A percentile compares a stretch with the other conserved stretches of the same genome.
phyloP scores from a whole-genome alignment of 352 stramenopile genomes.

The Globisporangium perplexum region DNA sequence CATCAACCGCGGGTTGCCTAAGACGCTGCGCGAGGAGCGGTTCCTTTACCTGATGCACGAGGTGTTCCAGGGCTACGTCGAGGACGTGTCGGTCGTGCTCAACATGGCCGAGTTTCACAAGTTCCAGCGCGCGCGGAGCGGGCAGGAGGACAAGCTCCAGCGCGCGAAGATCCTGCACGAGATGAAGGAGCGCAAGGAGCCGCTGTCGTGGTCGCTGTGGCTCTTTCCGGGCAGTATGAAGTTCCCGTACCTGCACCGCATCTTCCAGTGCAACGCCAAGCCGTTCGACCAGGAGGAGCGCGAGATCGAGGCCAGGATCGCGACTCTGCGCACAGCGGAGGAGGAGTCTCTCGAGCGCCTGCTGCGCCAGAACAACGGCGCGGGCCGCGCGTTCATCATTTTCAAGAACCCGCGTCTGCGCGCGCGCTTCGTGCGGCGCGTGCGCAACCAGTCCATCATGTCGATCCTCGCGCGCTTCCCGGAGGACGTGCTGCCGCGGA shows the following conservation, averaged over 20 bases:
- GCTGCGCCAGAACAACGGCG: slow-evolving; percentile 62
- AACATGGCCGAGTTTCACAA: slow-evolving; percentile 73
- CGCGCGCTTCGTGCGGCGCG: slow-evolving; percentile 70
- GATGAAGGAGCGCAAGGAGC: slow-evolving; percentile 25
- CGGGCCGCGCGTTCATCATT: slow-evolving; percentile 73
- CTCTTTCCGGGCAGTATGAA: slow-evolving; percentile 66
- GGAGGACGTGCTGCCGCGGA: slow-evolving; percentile 42
- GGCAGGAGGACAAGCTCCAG: slow-evolving; percentile 47
- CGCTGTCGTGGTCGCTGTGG: slow-evolving; percentile 56
- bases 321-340: slow-evolving; percentile 51
- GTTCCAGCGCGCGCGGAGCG: slow-evolving; percentile 41
- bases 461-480: slow-evolving; percentile 71
- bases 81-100: slow-evolving; percentile 78
- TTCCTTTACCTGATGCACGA: slow-evolving; percentile 74
- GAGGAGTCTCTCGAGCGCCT: slow-evolving; percentile 46
- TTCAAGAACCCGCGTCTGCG: slow-evolving; percentile 72
- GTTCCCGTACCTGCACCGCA: slow-evolving; percentile 49
- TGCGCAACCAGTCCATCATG: slow-evolving; percentile 68
- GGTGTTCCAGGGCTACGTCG: slow-evolving; percentile 76
- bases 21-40: slow-evolving; percentile 68
- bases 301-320: slow-evolving; percentile 34
- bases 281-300: slow-evolving; percentile 40
- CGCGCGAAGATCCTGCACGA: slow-evolving; percentile 56
- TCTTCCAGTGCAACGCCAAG: slow-evolving; percentile 39
- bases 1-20: slow-evolving; percentile 69